Conservation (phyloP, 331 rosid species). For the Quercus phellos region DNA sequence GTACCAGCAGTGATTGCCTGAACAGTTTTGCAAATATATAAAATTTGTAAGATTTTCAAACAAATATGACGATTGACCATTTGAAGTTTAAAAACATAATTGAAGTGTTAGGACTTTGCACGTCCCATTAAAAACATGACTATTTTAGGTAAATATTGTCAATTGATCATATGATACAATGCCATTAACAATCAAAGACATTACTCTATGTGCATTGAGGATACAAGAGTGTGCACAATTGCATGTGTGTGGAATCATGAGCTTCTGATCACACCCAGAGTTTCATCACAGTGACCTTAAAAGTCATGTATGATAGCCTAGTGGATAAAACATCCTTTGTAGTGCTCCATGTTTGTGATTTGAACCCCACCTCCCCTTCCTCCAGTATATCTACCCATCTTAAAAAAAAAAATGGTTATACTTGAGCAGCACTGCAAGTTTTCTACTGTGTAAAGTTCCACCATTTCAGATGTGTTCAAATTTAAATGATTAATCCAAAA, state of each 20-base stretch:
- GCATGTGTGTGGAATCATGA: background rate
- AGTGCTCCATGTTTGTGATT: too few species aligned
- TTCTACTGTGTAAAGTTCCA: background rate
- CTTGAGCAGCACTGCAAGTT: background rate
- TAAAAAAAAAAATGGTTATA: background rate
- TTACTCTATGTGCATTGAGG: background rate
- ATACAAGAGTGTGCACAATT: background rate
- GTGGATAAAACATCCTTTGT: too few species aligned
- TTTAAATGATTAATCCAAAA: background rate
- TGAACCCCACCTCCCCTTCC: too few species aligned
- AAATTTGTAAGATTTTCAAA: background rate
- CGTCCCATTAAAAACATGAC: background rate
- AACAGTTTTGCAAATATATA: constrained; percentile 1
- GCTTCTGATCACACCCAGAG: background rate
- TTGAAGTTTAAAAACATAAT: background rate
- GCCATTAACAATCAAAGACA: background rate
- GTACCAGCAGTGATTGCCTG: constrained; percentile 53
- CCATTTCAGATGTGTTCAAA: background rate
- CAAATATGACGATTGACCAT: background rate
- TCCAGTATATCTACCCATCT: too few species aligned
- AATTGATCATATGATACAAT: background rate
- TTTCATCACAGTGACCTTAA: background rate
- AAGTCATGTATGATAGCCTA: background rate
- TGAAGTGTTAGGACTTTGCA: background rate
- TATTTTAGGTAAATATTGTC: background rate